Evolutionary conservation across 1,284 basidiomycete species (phyloP), one percentile per base, ranked within the genome.

Genomic region (Leccinum huronense): DNA sequence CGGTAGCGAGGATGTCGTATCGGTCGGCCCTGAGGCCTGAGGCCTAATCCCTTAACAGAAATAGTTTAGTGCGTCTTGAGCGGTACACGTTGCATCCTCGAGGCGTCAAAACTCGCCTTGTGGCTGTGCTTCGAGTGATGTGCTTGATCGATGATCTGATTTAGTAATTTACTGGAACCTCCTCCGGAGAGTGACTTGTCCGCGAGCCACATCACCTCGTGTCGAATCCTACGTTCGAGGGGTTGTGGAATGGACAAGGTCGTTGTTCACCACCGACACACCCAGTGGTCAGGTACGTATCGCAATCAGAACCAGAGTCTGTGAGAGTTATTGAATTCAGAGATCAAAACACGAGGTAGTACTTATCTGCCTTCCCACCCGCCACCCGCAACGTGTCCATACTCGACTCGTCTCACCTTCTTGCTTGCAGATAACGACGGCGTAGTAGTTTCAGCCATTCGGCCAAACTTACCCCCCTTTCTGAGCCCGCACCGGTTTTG

Each of bases 61-160:
- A 51, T 30, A 31, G 51, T 31, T 48, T 48, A 48, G 45, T 48
- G 45, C n/a, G 58, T 48, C 68, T 36, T n/a, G 51, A 56, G 54
- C 9, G 6, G 11, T 31, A n/a, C 70, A 71, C 63, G 71, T 73
- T 68, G 60, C 23, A 45, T 58, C 71, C 70, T 70, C 66, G 71
- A 71, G 71, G 71, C 68, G 48, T 57, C 57, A n/a, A 23, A 10
- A 23, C 16, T 11, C 14, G 19, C 6, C 27, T 8, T 48, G 71
- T 70, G 71, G 71, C 71, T 68, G 55, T 70, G 53, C 54, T 0
- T 8, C 11, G 5, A 11, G 16, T 33, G 61, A 60, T 34, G 23
- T 31, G 30, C 14, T 30, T 33, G 30, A 58, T 23, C 23, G 23
- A 23, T 23, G 23, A 23, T 31, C 11, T 5, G 10, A 59, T 59